Conservation (phyloP, 2,329 filamentous ascomycete species). For the Helotiales sp. region DNA sequence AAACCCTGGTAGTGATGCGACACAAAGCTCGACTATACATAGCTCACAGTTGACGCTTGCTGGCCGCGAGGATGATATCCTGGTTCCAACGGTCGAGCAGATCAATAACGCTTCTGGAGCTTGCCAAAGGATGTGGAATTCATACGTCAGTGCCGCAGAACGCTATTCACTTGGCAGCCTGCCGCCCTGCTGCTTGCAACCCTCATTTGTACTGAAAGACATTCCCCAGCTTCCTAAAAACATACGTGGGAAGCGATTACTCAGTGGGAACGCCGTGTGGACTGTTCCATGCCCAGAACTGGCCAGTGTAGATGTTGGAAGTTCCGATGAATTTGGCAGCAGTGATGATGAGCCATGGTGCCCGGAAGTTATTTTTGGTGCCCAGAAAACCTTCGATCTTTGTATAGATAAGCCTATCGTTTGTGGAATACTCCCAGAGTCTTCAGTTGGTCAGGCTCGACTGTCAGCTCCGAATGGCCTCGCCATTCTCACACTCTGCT, state of each 20-base stretch:
- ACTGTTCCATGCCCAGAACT: slow-evolving; percentile 12
- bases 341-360: slow-evolving; percentile 9
- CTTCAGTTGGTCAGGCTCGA: background rate
- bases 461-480: background rate
- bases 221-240: slow-evolving; percentile 9
- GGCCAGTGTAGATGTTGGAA: background rate
- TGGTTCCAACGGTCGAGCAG: slow-evolving; percentile 15
- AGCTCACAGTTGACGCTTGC: slow-evolving; percentile 13
- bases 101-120: slow-evolving; percentile 13
- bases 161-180: background rate
- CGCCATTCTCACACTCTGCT: slow-evolving; percentile 14
- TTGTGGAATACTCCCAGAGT: slow-evolving; percentile 10
- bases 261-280: slow-evolving; percentile 10
- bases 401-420: slow-evolving; percentile 9
- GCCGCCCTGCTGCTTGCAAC: slow-evolving; percentile 21
- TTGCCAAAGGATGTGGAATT: slow-evolving; percentile 12
- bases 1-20: slow-evolving; percentile 10
- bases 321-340: background rate
- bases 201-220: slow-evolving; percentile 4
- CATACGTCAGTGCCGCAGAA: slow-evolving; percentile 14
- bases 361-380: slow-evolving; percentile 1
- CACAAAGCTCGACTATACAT: slow-evolving; percentile 12
- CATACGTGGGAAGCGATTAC: slow-evolving; percentile 10
- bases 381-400: slow-evolving; percentile 11
- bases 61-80: slow-evolving; percentile 15